A percentile compares a stretch with the other conserved stretches of the same genome.
phyloP scores from a whole-genome alignment of 352 stramenopile species.

The Pilasporangium apinafurcum region DNA sequence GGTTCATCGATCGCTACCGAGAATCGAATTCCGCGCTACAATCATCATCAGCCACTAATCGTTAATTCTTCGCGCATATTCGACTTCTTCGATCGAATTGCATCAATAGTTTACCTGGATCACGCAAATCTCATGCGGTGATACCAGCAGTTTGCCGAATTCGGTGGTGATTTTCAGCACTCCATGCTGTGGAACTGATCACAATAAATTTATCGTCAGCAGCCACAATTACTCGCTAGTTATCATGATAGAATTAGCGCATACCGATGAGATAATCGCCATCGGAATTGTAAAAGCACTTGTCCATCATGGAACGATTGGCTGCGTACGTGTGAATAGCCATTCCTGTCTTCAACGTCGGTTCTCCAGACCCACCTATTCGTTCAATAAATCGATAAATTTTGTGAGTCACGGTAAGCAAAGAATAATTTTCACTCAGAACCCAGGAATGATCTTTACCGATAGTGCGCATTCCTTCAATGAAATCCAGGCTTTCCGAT shows the following conservation, averaged over 20 bases:
- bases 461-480: constrained; percentile 86
- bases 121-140: constrained; percentile 91
- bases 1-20: constrained; percentile 80
- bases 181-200: constrained; percentile 86
- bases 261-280: constrained; percentile 93
- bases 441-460: no score
- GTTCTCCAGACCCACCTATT: constrained; percentile 80
- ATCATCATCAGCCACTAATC: no score
- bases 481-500: constrained; percentile 72
- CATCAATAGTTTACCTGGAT: constrained; percentile 73
- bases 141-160: constrained; percentile 83
- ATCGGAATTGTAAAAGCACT: constrained; percentile 94
- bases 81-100: no score
- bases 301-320: constrained; percentile 87
- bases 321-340: constrained; percentile 93
- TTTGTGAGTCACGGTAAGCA: no score
- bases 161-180: constrained; percentile 92
- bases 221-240: neutral
- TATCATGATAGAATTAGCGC: neutral
- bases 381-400: no score
- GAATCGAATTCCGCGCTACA: constrained; percentile 90
- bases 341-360: constrained; percentile 87
- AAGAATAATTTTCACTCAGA: no score
- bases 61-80: no score
- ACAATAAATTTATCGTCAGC: neutral